Evolutionary conservation across 495 filamentous ascomycete species (phyloP), one percentile per base, ranked within the genome.

Genomic region (Penicillium samsonianum): DNA sequence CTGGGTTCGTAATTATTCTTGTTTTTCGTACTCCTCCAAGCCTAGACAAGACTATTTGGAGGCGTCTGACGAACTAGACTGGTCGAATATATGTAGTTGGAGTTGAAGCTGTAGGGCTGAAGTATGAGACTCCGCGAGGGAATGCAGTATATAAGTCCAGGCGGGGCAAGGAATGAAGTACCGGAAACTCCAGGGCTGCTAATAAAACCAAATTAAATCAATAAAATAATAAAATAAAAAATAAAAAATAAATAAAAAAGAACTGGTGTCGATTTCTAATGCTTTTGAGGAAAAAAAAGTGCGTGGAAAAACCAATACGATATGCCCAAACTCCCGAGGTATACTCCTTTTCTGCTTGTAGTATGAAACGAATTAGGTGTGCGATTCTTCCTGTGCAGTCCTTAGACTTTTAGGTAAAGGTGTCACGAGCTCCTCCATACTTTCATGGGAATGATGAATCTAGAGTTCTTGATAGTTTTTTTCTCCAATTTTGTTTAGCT

Each of bases 41-140:
- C n/a, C 14, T 33, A 14, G 11, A 31, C 33, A 37, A 5, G 31
- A 33, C 33, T n/a, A 37, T 4, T 16, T 1, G 30, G 30, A 9
- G 35, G 7, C 5, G 2, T 11, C 10, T 4, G 35, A 38, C 6
- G n/a, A 17, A 38, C 35, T 38, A 38, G 35, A 38, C 35, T 38
- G 35, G 17, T 17, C 35, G 28, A 7, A 20, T 25, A 20, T 25
- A 14, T 14, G 31, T 35, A n/a, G 28, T n/a, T 28, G 31, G 50
- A 35, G 14, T 31, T 46, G 44, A 53, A 51, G 23, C 30, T 50
- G 46, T 64, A 68, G 65, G 65, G 65, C 63, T 68, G 65, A 67
- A 63, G 57, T 65, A 62, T 67, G 35, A 46, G 33, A 47, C 25
- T 17, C 11, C 19, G 42, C 53, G 57, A 52, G 22, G 38, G 14